Evolutionary conservation across 306 rosid species (phyloP).

Genomic region (Inga oerstediana): DNA sequence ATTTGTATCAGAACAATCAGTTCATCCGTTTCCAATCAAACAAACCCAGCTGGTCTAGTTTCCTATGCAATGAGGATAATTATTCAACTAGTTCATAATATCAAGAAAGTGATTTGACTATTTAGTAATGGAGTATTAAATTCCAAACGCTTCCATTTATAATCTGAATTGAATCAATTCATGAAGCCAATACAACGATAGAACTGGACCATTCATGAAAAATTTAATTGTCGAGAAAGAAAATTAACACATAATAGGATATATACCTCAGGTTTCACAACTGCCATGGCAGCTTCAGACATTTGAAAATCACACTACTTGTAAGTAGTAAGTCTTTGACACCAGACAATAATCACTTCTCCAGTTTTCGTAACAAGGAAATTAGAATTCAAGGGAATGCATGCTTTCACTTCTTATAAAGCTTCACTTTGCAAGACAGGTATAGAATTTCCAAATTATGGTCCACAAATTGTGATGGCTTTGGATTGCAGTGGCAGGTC

Average conservation of each 20-base stretch:
- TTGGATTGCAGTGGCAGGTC: constrained; percentile 46
- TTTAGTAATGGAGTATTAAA: background rate
- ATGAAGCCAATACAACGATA: background rate
- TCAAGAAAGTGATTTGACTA: background rate
- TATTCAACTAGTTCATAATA: background rate
- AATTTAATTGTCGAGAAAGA: background rate
- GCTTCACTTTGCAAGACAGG: constrained; percentile 36
- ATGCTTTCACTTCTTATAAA: constrained; percentile 40
- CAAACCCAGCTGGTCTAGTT: too few species aligned
- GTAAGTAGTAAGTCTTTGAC: constrained; percentile 31
- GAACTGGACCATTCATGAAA: background rate
- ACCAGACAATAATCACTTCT: constrained; percentile 32
- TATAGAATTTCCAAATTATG: constrained; percentile 38
- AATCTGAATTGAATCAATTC: constrained; percentile 15
- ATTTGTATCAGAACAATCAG: background rate
- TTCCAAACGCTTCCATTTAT: background rate
- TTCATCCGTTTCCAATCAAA: background rate
- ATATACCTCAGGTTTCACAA: constrained; percentile 76
- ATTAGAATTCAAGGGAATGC: constrained; percentile 37
- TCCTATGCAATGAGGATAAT: background rate
- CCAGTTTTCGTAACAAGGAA: constrained; percentile 42
- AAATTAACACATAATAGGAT: background rate
- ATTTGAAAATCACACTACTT: constrained; percentile 50
- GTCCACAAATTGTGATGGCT: constrained; percentile 48
- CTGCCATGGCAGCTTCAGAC: constrained; percentile 73